Conservation (phyloP, 192 early-diverging fungal genomes). For the Gamsiella multidivaricata region DNA sequence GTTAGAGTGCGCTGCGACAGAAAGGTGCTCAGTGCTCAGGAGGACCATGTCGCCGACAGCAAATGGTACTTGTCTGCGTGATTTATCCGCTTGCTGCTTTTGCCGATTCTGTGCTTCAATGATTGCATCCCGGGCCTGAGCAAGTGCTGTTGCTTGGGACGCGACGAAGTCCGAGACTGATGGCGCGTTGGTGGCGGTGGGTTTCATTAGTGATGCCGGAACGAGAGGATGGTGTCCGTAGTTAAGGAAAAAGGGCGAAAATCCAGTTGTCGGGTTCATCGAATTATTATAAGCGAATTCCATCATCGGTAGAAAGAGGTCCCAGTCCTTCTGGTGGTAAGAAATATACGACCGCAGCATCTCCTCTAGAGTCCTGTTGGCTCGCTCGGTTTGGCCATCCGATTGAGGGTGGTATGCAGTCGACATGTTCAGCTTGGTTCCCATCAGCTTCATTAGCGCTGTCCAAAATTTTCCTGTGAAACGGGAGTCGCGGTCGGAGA, state of each 20-base stretch:
- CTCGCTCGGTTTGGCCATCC: constrained; percentile 41
- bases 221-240: constrained; percentile 33
- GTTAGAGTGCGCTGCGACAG: too few relatives aligned
- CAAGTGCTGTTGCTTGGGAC: too few relatives aligned
- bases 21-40: too few relatives aligned
- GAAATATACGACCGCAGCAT: constrained; percentile 8
- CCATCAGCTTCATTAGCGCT: constrained; percentile 25
- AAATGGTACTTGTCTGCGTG: too few relatives aligned
- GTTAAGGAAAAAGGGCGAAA: too few relatives aligned
- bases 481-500: constrained; percentile 58
- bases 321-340: constrained; percentile 54
- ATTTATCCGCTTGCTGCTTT: too few relatives aligned
- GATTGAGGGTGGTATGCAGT: constrained; percentile 38
- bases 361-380: constrained; percentile 9
- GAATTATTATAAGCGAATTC: constrained; percentile 69
- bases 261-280: constrained; percentile 23
- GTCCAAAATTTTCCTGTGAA: constrained; percentile 61
- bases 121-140: too few relatives aligned
- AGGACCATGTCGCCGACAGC: too few relatives aligned
- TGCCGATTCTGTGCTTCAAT: too few relatives aligned
- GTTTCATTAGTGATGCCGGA: background rate
- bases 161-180: too few relatives aligned
- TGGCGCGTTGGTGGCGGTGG: background rate
- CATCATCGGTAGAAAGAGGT: constrained; percentile 35
- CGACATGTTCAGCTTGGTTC: constrained; percentile 45